Evolutionary conservation across 176 grass and related monocot genomes (phyloP).

Genomic region (Rhynchospora tenuis): DNA sequence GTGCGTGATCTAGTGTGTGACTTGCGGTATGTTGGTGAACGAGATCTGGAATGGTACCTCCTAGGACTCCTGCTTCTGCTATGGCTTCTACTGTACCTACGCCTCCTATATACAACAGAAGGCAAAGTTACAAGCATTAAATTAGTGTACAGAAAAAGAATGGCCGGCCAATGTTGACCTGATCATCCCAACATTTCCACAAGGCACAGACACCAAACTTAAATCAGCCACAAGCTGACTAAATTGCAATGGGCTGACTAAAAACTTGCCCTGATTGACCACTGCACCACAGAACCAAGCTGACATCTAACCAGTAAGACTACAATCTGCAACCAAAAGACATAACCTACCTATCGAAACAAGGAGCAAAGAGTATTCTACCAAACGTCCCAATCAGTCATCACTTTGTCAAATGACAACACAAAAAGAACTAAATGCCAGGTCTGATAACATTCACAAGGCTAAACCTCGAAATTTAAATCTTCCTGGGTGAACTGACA

Average conservation of each 20-base stretch:
- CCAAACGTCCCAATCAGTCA: no score
- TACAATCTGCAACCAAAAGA: no score
- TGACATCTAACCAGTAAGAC: neutral
- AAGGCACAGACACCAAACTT: neutral
- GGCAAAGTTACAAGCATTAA: slow-evolving; percentile 14
- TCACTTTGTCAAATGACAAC: no score
- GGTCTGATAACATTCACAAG: no score
- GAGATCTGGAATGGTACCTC: slow-evolving; percentile 36
- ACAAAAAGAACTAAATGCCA: no score
- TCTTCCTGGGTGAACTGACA: no score
- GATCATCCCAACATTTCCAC: neutral
- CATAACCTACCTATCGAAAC: no score
- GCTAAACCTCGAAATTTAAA: no score
- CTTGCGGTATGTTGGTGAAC: neutral
- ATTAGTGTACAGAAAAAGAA: neutral
- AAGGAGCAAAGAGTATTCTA: no score
- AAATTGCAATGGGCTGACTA: neutral
- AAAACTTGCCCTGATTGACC: neutral
- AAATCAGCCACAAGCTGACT: neutral
- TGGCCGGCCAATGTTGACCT: neutral
- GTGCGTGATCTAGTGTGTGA: slow-evolving; percentile 34
- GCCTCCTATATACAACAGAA: slow-evolving; percentile 43
- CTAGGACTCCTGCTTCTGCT: slow-evolving; percentile 67
- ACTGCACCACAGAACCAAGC: neutral
- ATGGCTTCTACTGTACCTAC: slow-evolving; percentile 57